Evolutionary conservation across 106 monocot genomes (phyloP).

Genomic region (Phalaenopsis aphrodite): DNA sequence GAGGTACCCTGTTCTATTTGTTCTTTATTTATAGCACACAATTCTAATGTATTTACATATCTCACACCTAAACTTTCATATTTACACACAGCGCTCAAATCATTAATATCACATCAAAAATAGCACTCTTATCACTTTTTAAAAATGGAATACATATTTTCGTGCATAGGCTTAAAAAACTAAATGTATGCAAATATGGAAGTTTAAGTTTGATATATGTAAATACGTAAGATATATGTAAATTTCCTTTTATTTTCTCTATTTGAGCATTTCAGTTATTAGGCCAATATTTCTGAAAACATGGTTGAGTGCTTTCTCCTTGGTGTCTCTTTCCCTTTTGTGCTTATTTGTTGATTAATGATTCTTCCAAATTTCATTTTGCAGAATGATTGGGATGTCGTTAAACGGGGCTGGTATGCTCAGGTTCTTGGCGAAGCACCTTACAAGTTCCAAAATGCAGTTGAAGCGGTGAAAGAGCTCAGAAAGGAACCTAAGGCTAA

Average conservation of each 20-base stretch:
- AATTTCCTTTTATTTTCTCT: not conserved
- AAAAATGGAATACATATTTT: too few species aligned
- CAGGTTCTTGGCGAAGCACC: slow-evolving; percentile 99
- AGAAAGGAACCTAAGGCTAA: slow-evolving; percentile 56
- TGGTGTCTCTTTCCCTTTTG: not conserved
- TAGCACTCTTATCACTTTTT: too few species aligned
- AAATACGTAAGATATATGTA: too few species aligned
- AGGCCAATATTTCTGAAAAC: not conserved
- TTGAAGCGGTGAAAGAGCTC: slow-evolving; percentile 88
- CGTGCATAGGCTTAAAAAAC: too few species aligned
- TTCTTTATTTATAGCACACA: not conserved
- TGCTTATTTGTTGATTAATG: not conserved
- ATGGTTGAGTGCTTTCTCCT: not conserved
- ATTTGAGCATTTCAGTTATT: not conserved
- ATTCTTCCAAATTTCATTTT: slow-evolving; percentile 6
- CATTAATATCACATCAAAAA: too few species aligned
- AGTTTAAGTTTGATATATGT: too few species aligned
- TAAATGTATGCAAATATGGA: too few species aligned
- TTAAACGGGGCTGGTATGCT: slow-evolving; percentile 98
- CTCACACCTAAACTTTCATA: too few species aligned
- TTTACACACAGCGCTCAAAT: too few species aligned
- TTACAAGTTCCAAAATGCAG: slow-evolving; percentile 63
- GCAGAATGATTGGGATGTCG: slow-evolving; percentile 93
- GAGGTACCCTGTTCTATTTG: slow-evolving; percentile 43
- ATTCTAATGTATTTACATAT: not conserved